Evolutionary conservation across 345 rosid species (phyloP), one percentile per base, ranked within the genome.

Genomic region (Litchi chinensis): DNA sequence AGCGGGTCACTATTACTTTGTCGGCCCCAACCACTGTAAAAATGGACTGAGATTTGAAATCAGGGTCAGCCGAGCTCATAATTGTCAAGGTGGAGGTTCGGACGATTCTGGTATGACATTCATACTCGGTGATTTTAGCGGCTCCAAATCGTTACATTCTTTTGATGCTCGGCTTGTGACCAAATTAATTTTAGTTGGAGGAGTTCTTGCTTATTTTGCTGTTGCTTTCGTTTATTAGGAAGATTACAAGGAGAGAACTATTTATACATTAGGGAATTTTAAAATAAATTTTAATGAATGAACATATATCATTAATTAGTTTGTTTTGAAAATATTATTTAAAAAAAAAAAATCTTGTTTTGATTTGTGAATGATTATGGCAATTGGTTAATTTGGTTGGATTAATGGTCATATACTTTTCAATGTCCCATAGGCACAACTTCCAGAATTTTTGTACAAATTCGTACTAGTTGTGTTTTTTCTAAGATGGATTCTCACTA

Each of bases 1-100:
- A 37, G 62, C 80, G 4, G 86, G 87, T 56, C 64, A 71, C 56
- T 79, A 56, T 26, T 87, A 76, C 67, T 87, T 75, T 12, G 56
- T 50, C 15, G 56, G 56, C 18, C 5, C 56, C 56, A 50, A 50
- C 56, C 56, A 50, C 56, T 13, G 56, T 50, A 19, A 50, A 50
- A 19, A 50, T 15, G 56, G 56, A 50, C 56, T 50, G 16, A 50
- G 15, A 50, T 50, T 50, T 50, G 19, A 13, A 50, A 13, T 50
- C 4, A 50, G 56, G 56, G 56, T 50, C 15, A 50, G 56, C 56
- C 13, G 15, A 50, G 56, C 19, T 12, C 56, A 0, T 13, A 50
- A 50, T 16, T 50, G 56, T 50, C 18, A 15, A 50, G 56, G 56
- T 50, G 56, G 6, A 15, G 56, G 15, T 50, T 13, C 56, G 6